Evolutionary conservation across 805 yeast species (phyloP), one percentile per base, ranked within the genome.

Genomic region (Saccharomycopsis synnaedendra): DNA sequence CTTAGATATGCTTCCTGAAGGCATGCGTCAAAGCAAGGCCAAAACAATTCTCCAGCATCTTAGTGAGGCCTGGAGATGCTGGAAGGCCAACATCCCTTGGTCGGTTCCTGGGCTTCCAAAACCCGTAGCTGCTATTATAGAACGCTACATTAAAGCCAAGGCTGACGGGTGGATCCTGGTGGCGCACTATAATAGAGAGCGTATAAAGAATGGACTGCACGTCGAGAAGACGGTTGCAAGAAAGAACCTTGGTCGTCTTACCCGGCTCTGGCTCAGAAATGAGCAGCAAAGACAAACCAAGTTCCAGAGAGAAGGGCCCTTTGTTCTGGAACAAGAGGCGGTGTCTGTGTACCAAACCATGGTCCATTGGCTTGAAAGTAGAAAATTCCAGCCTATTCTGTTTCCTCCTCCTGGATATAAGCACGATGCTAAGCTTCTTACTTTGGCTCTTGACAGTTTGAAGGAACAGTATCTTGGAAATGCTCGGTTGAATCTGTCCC

Each of bases 11-110:
- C 88, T 93, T 42, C 98, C 98, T 0, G 96, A 87, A 53, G 95
- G 95, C 1, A 74, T 93, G 52, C 82, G 85, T 57, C 93, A 86
- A 58, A 84, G 76, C 54, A 89, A 87, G 60, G 79, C 96, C 1
- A 83, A 84, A 57, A 80, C 95, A 0, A 83, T 93, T 46, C 64
- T 93, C 43, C 97, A 93, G 58, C 99, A 93, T 64, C 70, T 93
- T 49, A 85, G 95, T 60, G 98, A 93, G 63, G 98, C 98, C 0
- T 93, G 99, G 99, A 71, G 98, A 61, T 93, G 97, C 62, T 93
- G 99, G 99, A 93, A 93, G 62, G 98, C 98, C 3, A 90, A 93
- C 59, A 83, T 93, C 50, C 96, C 97, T 0, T 93, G 97, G 97
- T 80, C 86, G 56, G 97, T 93, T 10, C 95, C 96, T 1, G 97